A percentile compares a stretch with the other conserved stretches of the same genome.
These are phyloP conservation scores for Chaetomiaceae sp. DNA, from an alignment of 2,329 filamentous ascomycete genomes.

Conservation along the genomic window DNA sequence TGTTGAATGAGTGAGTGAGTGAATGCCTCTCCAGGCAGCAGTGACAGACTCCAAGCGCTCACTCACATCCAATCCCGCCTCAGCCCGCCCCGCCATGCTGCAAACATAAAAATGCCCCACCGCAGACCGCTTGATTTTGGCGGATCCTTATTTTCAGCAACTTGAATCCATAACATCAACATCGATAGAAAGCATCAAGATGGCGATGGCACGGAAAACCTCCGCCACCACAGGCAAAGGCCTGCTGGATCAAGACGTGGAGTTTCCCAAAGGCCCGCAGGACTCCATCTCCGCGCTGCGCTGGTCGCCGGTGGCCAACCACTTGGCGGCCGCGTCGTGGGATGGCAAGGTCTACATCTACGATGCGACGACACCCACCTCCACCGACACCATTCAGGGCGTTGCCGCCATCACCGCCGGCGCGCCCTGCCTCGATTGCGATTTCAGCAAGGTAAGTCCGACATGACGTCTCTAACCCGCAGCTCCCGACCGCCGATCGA, in stretches of 20 bases:
- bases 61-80: too few species aligned
- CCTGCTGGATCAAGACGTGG: slow-evolving; percentile 19
- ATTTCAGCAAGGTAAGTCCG: slow-evolving; percentile 34
- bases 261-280: slow-evolving; percentile 25
- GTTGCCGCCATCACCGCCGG: slow-evolving; percentile 24
- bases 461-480: slow-evolving; percentile 26
- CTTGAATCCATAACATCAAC: background rate
- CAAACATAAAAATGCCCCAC: background rate
- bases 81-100: too few species aligned
- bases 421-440: slow-evolving; percentile 30
- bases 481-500: slow-evolving; percentile 25
- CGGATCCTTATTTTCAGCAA: background rate
- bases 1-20: too few species aligned
- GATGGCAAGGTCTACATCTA: slow-evolving; percentile 33
- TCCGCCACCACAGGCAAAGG: background rate
- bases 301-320: slow-evolving; percentile 30
- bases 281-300: slow-evolving; percentile 33
- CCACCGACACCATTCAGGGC: slow-evolving; percentile 21
- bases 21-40: too few species aligned
- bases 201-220: background rate
- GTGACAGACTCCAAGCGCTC: too few species aligned
- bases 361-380: slow-evolving; percentile 24
- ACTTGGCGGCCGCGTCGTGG: slow-evolving; percentile 32
- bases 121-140: background rate
- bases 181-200: slow-evolving; percentile 11